Conservation (phyloP, 768 basidiomycete genomes). For the Podaxis rugospora region DNA sequence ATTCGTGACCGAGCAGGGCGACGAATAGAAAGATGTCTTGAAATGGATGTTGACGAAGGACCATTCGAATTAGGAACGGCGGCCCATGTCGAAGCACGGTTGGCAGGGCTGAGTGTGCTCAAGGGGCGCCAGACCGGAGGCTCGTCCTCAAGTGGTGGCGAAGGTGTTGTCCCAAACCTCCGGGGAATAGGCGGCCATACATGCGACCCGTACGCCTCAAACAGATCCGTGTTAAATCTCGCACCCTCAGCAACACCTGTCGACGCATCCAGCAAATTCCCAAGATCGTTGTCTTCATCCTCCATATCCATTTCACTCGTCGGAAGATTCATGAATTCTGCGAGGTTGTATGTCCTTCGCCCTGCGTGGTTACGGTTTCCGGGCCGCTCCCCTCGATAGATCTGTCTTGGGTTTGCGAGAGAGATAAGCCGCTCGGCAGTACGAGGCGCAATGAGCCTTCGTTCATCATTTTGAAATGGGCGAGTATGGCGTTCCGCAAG, state of each 20-base stretch:
- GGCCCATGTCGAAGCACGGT: slow-evolving; percentile 1
- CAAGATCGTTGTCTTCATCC: slow-evolving; percentile 66
- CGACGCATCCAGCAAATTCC: slow-evolving; percentile 35
- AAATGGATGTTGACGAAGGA: slow-evolving; percentile 25
- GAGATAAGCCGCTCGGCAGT: slow-evolving; percentile 60
- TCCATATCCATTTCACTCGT: slow-evolving; percentile 61
- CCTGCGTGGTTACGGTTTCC: slow-evolving; percentile 28
- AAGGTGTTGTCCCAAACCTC: slow-evolving; percentile 22
- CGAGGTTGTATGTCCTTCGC: slow-evolving; percentile 37
- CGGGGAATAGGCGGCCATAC: slow-evolving; percentile 18
- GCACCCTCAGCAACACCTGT: slow-evolving; percentile 44
- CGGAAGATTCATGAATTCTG: slow-evolving; percentile 50
- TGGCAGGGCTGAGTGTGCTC: neutral
- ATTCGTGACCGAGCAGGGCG: slow-evolving; percentile 50
- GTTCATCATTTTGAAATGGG: slow-evolving; percentile 40
- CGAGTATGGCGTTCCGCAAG: slow-evolving; percentile 68
- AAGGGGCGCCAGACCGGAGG: slow-evolving; percentile 5
- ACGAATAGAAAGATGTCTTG: slow-evolving; percentile 59
- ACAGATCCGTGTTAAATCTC: slow-evolving; percentile 55
- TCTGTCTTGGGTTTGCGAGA: slow-evolving; percentile 47
- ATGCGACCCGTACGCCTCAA: slow-evolving; percentile 51
- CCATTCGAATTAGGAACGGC: slow-evolving; percentile 19
- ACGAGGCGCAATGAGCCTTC: slow-evolving; percentile 59
- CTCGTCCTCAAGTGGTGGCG: slow-evolving; percentile 26
- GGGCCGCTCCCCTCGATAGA: slow-evolving; percentile 41